These are phyloP conservation scores for Penicillium ucsense DNA, from an alignment of 495 filamentous ascomycete genomes.

Conservation along the genomic window DNA sequence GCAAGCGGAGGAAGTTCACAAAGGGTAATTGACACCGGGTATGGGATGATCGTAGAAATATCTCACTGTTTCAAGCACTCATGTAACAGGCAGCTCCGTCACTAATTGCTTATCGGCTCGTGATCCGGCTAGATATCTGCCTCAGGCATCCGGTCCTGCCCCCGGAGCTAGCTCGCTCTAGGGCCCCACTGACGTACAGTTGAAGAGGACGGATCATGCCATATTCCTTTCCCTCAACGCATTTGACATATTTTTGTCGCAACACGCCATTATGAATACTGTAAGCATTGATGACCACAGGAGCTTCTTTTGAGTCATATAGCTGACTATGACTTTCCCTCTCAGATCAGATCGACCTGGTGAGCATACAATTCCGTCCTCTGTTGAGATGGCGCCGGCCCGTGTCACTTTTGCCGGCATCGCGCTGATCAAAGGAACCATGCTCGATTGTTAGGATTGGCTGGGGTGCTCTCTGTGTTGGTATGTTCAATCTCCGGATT, in stretches of 20 bases:
- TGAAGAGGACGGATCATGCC: not conserved
- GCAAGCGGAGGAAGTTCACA: too few relatives aligned
- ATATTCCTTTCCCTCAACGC: constrained; percentile 5
- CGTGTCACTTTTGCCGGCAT: not conserved
- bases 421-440: constrained; percentile 15
- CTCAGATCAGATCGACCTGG: constrained; percentile 47
- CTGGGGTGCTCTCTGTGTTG: constrained; percentile 76
- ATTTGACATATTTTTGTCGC: not conserved
- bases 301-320: not conserved
- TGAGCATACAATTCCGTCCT: constrained; percentile 17
- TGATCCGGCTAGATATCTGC: not conserved
- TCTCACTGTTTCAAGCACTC: too few relatives aligned
- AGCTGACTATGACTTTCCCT: not conserved
- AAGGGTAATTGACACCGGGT: too few relatives aligned
- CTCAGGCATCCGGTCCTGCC: constrained; percentile 15
- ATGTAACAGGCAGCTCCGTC: too few relatives aligned
- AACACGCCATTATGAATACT: constrained; percentile 34
- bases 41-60: too few relatives aligned
- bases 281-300: constrained; percentile 14
- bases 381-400: not conserved
- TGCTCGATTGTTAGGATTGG: constrained; percentile 51
- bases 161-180: not conserved
- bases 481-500: constrained; percentile 29
- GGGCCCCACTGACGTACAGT: constrained; percentile 22
- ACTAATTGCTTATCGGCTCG: too few relatives aligned